Evolutionary conservation across 2,329 filamentous ascomycete species (phyloP).

Genomic region (Talaromyces sp.): DNA sequence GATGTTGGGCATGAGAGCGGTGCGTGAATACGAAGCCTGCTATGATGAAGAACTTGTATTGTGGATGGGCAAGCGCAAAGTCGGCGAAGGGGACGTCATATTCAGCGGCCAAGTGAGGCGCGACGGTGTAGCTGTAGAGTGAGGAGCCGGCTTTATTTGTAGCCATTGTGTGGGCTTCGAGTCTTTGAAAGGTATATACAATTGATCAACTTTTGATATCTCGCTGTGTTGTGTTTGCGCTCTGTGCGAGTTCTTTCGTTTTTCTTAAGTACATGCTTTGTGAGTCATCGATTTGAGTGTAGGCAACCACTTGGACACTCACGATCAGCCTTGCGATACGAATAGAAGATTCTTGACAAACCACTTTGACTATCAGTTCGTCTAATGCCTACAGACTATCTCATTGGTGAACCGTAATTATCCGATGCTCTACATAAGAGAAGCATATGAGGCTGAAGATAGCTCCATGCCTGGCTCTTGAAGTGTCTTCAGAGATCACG

Average conservation of each 20-base stretch:
- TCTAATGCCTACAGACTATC: neutral
- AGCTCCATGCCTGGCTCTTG: neutral
- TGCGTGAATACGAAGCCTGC: conserved; percentile 30
- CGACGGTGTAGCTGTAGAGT: conserved; percentile 21
- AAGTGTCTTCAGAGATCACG: neutral
- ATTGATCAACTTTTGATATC: neutral
- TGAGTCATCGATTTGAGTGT: neutral
- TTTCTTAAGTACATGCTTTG: neutral
- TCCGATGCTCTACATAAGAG: neutral
- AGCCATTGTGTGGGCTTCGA: neutral
- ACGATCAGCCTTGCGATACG: neutral
- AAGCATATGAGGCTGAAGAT: neutral
- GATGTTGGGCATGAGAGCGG: neutral
- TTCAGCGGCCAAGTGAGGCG: conserved; percentile 28
- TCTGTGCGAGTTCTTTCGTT: neutral
- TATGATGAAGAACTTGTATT: conserved; percentile 29
- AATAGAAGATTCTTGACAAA: neutral
- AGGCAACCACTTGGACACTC: neutral
- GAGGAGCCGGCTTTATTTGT: conserved; percentile 14
- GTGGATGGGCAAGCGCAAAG: conserved; percentile 27
- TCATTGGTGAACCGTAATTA: neutral
- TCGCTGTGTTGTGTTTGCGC: too few relatives aligned
- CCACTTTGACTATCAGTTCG: neutral
- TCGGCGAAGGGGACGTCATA: conserved; percentile 27
- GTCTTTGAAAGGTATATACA: neutral